Evolutionary conservation across 179 eudicot genomes (phyloP), one percentile per base, ranked within the genome.

Genomic region (Beta macrorhiza): DNA sequence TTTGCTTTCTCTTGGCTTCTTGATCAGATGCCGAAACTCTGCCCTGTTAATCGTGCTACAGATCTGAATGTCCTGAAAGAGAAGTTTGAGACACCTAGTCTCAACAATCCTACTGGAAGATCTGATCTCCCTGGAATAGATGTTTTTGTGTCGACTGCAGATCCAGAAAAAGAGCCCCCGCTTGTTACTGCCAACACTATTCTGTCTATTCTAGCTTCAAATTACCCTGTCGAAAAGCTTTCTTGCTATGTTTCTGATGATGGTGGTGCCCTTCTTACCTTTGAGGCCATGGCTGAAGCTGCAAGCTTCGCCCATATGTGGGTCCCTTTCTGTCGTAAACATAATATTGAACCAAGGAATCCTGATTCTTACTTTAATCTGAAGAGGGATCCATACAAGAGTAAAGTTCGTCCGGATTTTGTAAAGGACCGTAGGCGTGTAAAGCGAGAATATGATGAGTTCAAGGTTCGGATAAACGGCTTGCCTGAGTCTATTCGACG

Each of bases 261-360:
- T 71, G 98, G 98, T 81, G 98, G 97, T 65, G 93, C 98, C 57
- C 97, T 94, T 85, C 87, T 94, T 73, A 94, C 97, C 16, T 94
- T 94, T 88, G 98, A 94, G 85, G 98, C 98, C 82, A 94, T 94
- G 98, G 97, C 97, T 8, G 98, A 92, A 83, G 98, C 97, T 20
- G 95, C 98, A 45, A 91, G 98, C 76, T 94, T 94, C 58, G 98
- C 98, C 16, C 87, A 93, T 77, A 76, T 79, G 9, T 94, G 98
- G 98, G 95, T 94, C 55, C 98, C 97, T 12, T 93, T 94, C 81
- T 94, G 98, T 81, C 95, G 98, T 25, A 94, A 94, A 75, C 98
- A 94, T 85, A 74, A 74, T 29, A 93, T 91, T 78, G 98, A 94
- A 79, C 98, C 98, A n/a, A 89, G 98, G 74, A 94, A 94, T 79